These are phyloP conservation scores for Cytospora piceicola DNA, from an alignment of 2,329 filamentous ascomycete genomes.

Conservation along the genomic window DNA sequence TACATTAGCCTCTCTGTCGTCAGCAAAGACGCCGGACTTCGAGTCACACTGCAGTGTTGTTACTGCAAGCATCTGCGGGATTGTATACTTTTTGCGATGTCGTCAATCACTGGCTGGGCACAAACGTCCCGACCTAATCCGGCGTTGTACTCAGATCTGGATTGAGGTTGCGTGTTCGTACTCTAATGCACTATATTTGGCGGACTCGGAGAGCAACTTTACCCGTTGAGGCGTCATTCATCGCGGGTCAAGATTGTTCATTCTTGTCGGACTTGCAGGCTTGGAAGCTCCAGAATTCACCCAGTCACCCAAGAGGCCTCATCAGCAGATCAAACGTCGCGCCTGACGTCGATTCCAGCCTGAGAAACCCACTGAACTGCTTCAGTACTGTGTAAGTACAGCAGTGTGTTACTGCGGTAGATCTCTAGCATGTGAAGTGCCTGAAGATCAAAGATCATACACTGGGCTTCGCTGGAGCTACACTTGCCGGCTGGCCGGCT, in stretches of 20 bases:
- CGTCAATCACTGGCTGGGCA: background rate
- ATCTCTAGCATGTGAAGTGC: constrained; percentile 27
- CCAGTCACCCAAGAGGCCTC: constrained; percentile 17
- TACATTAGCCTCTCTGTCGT: constrained; percentile 10
- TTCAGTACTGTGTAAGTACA: constrained; percentile 21
- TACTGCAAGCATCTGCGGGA: background rate
- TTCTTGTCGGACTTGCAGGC: constrained; percentile 3
- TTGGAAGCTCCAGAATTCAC: constrained; percentile 10
- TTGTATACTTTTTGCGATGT: constrained; percentile 4
- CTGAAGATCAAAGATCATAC: constrained; percentile 28
- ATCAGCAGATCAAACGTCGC: constrained; percentile 16
- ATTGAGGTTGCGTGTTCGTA: constrained; percentile 8
- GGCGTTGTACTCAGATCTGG: constrained; percentile 6
- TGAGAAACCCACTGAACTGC: constrained; percentile 19
- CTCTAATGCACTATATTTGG: constrained; percentile 13
- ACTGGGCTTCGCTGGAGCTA: constrained; percentile 5
- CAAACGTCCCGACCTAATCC: constrained; percentile 2
- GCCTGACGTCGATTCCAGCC: constrained; percentile 10
- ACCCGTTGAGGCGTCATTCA: constrained; percentile 10
- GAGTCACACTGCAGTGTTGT: constrained; percentile 20
- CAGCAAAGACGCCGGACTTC: constrained; percentile 18
- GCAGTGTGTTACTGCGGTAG: constrained; percentile 17
- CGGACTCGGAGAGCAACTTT: constrained; percentile 9
- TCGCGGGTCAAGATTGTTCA: constrained; percentile 4
- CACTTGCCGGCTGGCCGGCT: constrained; percentile 1